phyloP scores from a whole-genome alignment of 176 grass and related monocot genomes.

The Aegilops sharonensis region DNA sequence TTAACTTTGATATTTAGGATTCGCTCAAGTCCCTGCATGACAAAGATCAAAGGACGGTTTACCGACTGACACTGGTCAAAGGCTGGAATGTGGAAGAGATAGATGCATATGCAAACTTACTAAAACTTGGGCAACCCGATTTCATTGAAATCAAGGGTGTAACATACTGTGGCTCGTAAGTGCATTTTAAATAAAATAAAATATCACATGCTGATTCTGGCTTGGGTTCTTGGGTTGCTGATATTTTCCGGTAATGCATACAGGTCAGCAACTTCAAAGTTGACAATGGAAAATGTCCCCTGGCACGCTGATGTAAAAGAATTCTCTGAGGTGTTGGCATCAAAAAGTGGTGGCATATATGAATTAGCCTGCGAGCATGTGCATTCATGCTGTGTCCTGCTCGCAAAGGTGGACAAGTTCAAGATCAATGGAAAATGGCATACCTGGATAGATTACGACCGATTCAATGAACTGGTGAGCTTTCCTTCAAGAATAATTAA shows the following conservation, averaged over 20 bases:
- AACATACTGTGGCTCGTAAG: conserved; percentile 96
- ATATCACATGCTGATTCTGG: neutral
- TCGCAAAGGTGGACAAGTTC: conserved; percentile 79
- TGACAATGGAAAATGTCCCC: conserved; percentile 99
- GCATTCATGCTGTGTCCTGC: conserved; percentile 93
- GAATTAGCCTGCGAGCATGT: conserved; percentile 94
- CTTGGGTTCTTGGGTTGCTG: neutral
- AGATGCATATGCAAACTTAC: conserved; percentile 83
- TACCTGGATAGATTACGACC: conserved; percentile 94
- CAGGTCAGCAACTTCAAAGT: conserved; percentile 89
- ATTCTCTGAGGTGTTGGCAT: conserved; percentile 81
- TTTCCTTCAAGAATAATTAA: neutral
- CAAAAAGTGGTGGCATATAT: conserved; percentile 69
- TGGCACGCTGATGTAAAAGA: conserved; percentile 94
- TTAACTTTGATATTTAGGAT: conserved; percentile 41
- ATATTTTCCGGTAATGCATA: conserved; percentile 9
- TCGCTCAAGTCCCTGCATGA: conserved; percentile 78
- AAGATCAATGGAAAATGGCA: conserved; percentile 90
- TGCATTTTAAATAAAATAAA: neutral
- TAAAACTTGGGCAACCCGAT: conserved; percentile 79
- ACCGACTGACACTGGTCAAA: conserved; percentile 93
- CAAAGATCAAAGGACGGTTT: conserved; percentile 89
- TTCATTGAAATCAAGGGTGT: conserved; percentile 99
- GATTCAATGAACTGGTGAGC: conserved; percentile 89
- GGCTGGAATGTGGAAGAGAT: conserved; percentile 96